Percentiles rank a stretch among this genome's conserved stretches.
phyloP scores from a whole-genome alignment of 202 grass and related monocot genomes.

The Bolboschoenoplectus hybrid region DNA sequence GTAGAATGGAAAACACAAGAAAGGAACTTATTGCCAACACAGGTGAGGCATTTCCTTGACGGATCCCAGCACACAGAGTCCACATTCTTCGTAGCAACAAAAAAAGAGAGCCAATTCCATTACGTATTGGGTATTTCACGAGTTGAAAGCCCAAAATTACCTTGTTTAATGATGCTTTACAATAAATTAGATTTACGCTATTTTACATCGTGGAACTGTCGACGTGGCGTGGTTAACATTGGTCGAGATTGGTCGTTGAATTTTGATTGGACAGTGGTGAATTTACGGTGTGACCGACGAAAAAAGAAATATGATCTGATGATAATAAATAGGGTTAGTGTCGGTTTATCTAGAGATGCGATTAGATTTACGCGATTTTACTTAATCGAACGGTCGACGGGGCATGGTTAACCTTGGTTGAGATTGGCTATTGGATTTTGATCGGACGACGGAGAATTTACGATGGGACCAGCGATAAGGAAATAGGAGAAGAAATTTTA shows the following conservation, averaged over 20 bases:
- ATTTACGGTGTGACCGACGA: too few species aligned
- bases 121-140: background rate
- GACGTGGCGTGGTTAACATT: too few species aligned
- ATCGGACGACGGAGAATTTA: background rate
- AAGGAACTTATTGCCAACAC: constrained; percentile 84
- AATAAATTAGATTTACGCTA: background rate
- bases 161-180: background rate
- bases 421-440: background rate
- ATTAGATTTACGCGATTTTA: background rate
- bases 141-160: background rate
- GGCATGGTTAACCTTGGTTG: background rate
- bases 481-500: background rate
- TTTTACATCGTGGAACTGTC: too few species aligned
- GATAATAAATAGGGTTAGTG: constrained; percentile 16
- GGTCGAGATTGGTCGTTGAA: too few species aligned
- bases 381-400: background rate
- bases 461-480: background rate
- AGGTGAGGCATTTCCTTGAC: constrained; percentile 74
- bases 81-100: constrained; percentile 57
- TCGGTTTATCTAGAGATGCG: background rate
- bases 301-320: too few species aligned
- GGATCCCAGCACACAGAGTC: constrained; percentile 90
- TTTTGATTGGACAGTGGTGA: too few species aligned
- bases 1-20: constrained; percentile 93
- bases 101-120: constrained; percentile 35